A percentile compares a stretch with the other conserved stretches of the same genome.
These are phyloP conservation scores for Acanthamoeba royreba DNA, from an alignment of 208 protist genomes.

Conservation along the genomic window DNA sequence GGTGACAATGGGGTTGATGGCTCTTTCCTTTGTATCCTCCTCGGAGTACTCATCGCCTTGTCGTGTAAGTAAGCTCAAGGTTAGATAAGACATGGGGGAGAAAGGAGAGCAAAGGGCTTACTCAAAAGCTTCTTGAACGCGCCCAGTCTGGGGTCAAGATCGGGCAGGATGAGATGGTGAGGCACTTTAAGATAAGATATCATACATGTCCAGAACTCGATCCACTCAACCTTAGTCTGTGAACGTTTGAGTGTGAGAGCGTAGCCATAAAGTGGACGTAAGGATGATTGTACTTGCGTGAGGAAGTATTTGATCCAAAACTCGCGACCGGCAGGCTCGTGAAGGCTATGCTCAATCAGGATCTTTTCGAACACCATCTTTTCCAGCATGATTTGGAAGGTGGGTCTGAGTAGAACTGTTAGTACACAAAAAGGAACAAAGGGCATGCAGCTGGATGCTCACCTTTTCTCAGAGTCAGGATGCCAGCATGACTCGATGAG, in stretches of 20 bases:
- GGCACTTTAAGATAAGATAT: conserved; percentile 9
- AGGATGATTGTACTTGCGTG: background rate
- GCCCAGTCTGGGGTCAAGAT: background rate
- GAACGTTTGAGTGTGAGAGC: background rate
- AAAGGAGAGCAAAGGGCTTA: background rate
- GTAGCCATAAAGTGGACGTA: background rate
- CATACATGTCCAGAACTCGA: conserved; percentile 33
- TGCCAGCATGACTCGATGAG: background rate
- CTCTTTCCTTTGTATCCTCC: background rate
- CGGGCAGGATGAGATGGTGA: background rate
- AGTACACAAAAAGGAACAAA: background rate
- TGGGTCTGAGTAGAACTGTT: background rate
- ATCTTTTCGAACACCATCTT: conserved; percentile 19
- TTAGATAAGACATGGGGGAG: background rate
- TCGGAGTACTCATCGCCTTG: background rate
- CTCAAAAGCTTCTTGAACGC: background rate
- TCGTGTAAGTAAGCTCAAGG: background rate
- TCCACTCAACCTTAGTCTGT: background rate
- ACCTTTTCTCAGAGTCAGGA: background rate
- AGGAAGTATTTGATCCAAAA: conserved; percentile 40
- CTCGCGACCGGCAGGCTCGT: background rate
- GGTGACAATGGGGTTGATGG: background rate
- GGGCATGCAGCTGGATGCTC: background rate
- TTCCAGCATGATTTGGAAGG: background rate
- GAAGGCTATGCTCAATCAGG: background rate